These are phyloP conservation scores for Hippophae rhamnoides DNA, from an alignment of 306 rosid genomes.

Conservation along the genomic window DNA sequence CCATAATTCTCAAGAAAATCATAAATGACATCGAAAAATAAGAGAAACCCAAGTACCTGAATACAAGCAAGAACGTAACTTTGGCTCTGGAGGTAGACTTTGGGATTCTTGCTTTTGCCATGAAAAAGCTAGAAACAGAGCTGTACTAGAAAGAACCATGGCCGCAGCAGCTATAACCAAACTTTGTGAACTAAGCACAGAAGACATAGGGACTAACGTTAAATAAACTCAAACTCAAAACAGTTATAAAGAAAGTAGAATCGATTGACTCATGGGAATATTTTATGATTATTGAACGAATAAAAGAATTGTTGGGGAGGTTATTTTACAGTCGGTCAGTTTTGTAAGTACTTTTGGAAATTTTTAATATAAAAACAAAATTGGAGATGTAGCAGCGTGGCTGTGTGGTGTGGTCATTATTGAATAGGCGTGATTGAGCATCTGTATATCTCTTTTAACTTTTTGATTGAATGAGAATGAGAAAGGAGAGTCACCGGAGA, in stretches of 20 bases:
- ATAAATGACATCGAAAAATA: not conserved
- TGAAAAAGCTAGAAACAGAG: conserved; percentile 31
- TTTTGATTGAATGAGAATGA: not conserved
- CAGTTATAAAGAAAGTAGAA: not conserved
- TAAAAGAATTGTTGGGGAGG: not conserved
- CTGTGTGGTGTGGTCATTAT: not conserved
- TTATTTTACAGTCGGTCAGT: not conserved
- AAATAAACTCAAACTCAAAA: not conserved
- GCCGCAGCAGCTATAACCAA: conserved; percentile 36
- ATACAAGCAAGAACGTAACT: conserved; percentile 49
- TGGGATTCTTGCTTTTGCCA: conserved; percentile 2
- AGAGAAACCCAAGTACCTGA: conserved; percentile 33
- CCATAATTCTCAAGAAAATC: no score
- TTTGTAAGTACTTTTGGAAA: not conserved
- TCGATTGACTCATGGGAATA: not conserved
- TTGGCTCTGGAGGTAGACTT: conserved; percentile 11
- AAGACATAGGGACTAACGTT: conserved; percentile 20
- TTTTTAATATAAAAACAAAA: not conserved
- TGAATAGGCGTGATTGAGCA: conserved; percentile 4
- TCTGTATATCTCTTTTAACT: conserved; percentile 9
- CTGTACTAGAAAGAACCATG: conserved; percentile 35
- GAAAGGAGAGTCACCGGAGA: not conserved
- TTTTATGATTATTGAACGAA: not conserved
- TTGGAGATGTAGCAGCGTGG: no score
- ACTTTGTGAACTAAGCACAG: conserved; percentile 27